phyloP scores from a whole-genome alignment of 1,284 basidiomycete species.

The Ganoderma boninense region DNA sequence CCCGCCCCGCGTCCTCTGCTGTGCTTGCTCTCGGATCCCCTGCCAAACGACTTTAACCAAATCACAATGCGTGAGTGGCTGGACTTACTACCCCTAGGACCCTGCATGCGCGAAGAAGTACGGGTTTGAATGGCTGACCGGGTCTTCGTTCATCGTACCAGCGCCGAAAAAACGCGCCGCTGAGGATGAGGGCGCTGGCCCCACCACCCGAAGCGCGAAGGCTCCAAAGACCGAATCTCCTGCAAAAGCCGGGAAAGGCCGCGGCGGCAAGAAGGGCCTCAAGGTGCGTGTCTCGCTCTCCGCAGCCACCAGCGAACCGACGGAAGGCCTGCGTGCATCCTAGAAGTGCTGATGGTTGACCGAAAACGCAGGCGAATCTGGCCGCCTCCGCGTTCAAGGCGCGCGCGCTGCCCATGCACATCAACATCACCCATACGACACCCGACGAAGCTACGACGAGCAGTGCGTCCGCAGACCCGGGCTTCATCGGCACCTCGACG shows the following conservation, averaged over 20 bases:
- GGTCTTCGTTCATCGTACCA: not conserved
- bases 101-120: not conserved
- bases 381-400: conserved; percentile 64
- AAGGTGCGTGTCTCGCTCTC: conserved; percentile 40
- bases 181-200: conserved; percentile 47
- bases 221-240: conserved; percentile 53
- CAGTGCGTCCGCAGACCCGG: conserved; percentile 58
- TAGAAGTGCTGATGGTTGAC: not conserved
- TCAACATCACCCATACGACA: conserved; percentile 73
- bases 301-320: conserved; percentile 2
- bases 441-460: conserved; percentile 53
- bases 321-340: too few species aligned
- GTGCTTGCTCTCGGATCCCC: not conserved
- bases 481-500: conserved; percentile 65
- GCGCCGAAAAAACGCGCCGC: conserved; percentile 58
- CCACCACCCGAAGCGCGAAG: conserved; percentile 56
- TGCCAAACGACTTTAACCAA: conserved; percentile 36
- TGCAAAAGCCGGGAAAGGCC: conserved; percentile 35
- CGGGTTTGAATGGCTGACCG: conserved; percentile 2
- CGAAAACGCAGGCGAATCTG: conserved; percentile 50
- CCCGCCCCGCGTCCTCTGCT: conserved; percentile 5
- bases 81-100: not conserved
- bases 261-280: conserved; percentile 48
- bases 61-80: conserved; percentile 38
- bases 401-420: conserved; percentile 71